Evolutionary conservation across 306 rosid species (phyloP), one percentile per base, ranked within the genome.

Genomic region (Psophocarpus tetragonolobus): DNA sequence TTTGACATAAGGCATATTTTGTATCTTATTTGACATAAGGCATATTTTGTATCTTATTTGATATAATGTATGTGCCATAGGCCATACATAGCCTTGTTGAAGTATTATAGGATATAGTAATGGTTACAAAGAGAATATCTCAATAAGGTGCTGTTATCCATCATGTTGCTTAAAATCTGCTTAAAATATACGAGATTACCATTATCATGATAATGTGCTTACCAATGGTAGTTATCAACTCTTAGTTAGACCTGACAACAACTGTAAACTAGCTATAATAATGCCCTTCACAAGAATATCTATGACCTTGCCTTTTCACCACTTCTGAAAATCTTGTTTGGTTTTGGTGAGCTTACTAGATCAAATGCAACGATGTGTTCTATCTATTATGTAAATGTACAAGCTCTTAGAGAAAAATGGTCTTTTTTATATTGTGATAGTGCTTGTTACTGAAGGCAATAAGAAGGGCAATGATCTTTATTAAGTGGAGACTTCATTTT

Each of bases 41-140:
- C n/a, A n/a, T n/a, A n/a, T n/a, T 65, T 80, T 68, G 62, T 58
- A 39, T 66, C 54, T 72, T 14, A 69, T 20, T 67, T 35, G 77
- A 47, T 23, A 18, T 60, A 71, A 82, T 72, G 18, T 17, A 30
- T 70, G 63, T 21, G 15, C 39, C 15, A 57, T 23, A 39, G 53
- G 63, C 47, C 71, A 26, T 8, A 54, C 30, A 42, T 56, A 47
- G 48, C 67, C 35, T 63, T 60, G 27, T 15, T 44, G 56, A 42
- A 50, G 57, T 65, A 62, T 75, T 71, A 13, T 67, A 53, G 41
- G 26, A 10, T 18, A 41, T 32, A 24, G 36, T 51, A 15, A 42
- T 62, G 39, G 62, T 74, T 68, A 51, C 30, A 57, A 21, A 74
- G 36, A 80, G 44, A 24, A 74, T 79, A 61, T 68, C 35, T 50